Evolutionary conservation across 2,329 filamentous ascomycete genomes (phyloP), one percentile per base, ranked within the genome.

Genomic region (Phialemoniopsis sp.): DNA sequence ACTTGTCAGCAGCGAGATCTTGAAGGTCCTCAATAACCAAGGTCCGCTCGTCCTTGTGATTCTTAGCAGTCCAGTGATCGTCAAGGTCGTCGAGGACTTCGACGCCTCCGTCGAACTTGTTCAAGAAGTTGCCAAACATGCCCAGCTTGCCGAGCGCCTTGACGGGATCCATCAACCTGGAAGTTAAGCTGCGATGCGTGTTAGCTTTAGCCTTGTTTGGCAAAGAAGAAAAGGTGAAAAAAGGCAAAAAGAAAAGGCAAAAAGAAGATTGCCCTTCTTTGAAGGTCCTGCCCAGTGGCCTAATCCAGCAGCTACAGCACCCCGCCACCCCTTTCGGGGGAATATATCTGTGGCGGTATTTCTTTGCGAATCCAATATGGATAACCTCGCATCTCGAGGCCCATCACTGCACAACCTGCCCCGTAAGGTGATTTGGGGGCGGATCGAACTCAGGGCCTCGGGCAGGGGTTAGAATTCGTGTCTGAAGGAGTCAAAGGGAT

Each of bases 41-140:
- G 46, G 83, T 87, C 37, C 93, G 81, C 63, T 98, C 93, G 18
- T 80, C 74, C 59, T 97, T 98, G 67, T 97, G 90, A 56, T 89
- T 87, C 57, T 89, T 95, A 29, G 91, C 88, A 1, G 91, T 96
- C 93, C 93, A 98, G 58, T 98, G 91, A 60, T 97, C 93, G 57
- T 96, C 91, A 9, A 95, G 67, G 52, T 95, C 89, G 56, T 95
- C 90, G 19, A 95, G 70, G 13, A 97, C 87, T 61, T 97, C 93
- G 6, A 93, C 86, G 14, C 89, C 89, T 16, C 89, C 89, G 54
- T 96, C 90, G 51, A 95, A 90, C 49, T 86, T 86, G 66, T 95
- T 95, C 30, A 95, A 71, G 32, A 94, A 80, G 43, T 78, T 78
- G 4, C 89, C 87, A 37, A 97, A 73, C 49, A 94, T 63, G 2